Base-by-base conservation (phyloP, 352 stramenopile genomes). In the Blastocystis sp. region DNA sequence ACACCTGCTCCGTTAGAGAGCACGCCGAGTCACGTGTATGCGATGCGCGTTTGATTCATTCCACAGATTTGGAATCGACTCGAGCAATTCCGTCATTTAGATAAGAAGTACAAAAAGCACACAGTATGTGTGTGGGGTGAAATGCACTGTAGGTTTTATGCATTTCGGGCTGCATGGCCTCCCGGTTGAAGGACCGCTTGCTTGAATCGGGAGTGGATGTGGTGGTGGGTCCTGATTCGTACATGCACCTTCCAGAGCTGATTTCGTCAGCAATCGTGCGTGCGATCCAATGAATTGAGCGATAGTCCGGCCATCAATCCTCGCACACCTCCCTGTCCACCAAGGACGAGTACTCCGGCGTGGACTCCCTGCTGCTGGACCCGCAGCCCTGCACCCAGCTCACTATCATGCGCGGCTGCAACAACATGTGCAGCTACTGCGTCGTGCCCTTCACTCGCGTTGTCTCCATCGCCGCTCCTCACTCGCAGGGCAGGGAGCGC, bases 351-450 rank as follows among this genome's bases (percentile, higher is more conserved):
- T 99, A 99, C 91, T 95, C 95, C 19, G 97, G 98, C 90, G 98
- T 99, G 81, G 92, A 93, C 17, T 96, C 97, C 0, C 93, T 98
- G 70, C 93, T 97, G 19, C 91, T 91, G 1, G 93, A 95, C 91
- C 91, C 92, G 38, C 89, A 93, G 90, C 63, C 94, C 94, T 34
- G 94, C 96, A 43, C 91, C 89, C 60, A 95, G 90, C 94, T 99
- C 17, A 98, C 94, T 14, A 98, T 99, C 90, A 98, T 98, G 95
- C 92, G 97, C 65, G 97, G 97, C 82, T 99, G 97, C 91, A 98
- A 99, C 91, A 99, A 99, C 91, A 98, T 98, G 94, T 99, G 97
- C 91, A 97, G 93, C 19, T 99, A 98, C 92, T 99, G 97, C 91
- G 98, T 99, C 77, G 97, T 99, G 80, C 97, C 97, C 0, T 99